Conservation (phyloP, 1,284 basidiomycete genomes). For the Mycocalia duriaeana region DNA sequence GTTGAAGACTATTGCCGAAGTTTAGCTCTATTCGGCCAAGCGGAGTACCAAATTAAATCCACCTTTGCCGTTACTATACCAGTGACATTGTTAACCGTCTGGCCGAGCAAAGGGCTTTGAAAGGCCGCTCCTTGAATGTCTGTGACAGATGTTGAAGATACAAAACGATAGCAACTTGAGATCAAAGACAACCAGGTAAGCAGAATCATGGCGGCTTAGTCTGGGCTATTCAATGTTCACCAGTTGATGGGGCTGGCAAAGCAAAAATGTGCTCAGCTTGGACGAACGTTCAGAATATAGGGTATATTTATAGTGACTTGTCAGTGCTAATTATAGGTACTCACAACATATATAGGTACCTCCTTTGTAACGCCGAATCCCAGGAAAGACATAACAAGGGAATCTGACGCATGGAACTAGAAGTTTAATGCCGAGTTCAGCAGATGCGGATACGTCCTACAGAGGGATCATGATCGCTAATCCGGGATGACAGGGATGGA, state of each 20-base stretch:
- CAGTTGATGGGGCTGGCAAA: background rate
- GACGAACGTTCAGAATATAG: no score
- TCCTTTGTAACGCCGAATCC: background rate
- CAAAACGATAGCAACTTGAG: no score
- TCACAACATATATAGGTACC: background rate
- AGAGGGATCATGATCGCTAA: conserved; percentile 59
- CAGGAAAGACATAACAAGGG: background rate
- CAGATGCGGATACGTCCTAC: conserved; percentile 48
- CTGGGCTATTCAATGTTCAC: no score
- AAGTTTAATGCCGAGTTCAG: conserved; percentile 12
- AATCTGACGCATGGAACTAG: background rate
- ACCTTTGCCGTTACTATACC: conserved; percentile 56
- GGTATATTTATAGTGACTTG: background rate
- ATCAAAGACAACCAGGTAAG: no score
- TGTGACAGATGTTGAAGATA: conserved; percentile 33
- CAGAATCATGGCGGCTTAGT: background rate
- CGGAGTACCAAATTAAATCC: background rate
- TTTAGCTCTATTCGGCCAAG: background rate
- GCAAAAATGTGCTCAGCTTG: background rate
- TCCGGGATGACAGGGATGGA: conserved; percentile 31
- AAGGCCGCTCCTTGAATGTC: conserved; percentile 53
- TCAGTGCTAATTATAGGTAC: background rate
- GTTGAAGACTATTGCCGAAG: conserved; percentile 30
- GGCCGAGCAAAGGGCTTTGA: conserved; percentile 42
- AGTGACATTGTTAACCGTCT: conserved; percentile 43